A percentile compares a stretch with the other conserved stretches of the same genome.
phyloP scores from a whole-genome alignment of 2,329 filamentous ascomycete genomes.

The Trichoderma sp. region DNA sequence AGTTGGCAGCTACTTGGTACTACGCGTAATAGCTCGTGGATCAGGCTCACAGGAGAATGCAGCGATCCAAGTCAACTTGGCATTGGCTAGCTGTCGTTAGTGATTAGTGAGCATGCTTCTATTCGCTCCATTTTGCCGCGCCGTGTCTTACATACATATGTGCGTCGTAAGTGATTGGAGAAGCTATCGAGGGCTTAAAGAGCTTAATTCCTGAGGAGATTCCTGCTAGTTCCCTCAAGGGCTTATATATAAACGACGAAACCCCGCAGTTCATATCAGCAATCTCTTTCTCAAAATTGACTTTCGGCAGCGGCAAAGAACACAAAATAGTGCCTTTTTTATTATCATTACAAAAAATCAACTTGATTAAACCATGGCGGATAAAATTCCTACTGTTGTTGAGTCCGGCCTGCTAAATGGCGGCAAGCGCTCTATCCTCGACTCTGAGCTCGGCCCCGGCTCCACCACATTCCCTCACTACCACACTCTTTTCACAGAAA shows the following conservation, averaged over 20 bases:
- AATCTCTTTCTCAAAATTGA: neutral
- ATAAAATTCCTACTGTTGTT: slow-evolving; percentile 6
- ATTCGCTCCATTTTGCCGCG: neutral
- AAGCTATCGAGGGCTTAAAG: neutral
- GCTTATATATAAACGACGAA: neutral
- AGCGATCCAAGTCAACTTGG: neutral
- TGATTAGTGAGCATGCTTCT: neutral
- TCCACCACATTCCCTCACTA: slow-evolving; percentile 19
- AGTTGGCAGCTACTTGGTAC: neutral
- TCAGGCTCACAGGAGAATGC: neutral
- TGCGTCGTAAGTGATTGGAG: neutral
- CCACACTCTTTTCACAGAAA: slow-evolving; percentile 9
- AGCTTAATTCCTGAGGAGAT: neutral
- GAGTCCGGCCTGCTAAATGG: slow-evolving; percentile 15
- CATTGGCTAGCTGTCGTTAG: neutral
- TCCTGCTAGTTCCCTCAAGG: neutral
- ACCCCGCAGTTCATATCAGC: neutral
- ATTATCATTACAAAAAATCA: too few species aligned
- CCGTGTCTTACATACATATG: neutral
- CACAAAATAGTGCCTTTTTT: neutral
- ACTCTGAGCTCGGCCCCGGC: slow-evolving; percentile 4
- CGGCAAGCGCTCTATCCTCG: slow-evolving; percentile 14
- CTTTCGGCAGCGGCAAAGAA: neutral
- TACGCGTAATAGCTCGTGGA: neutral
- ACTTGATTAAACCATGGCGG: neutral